Evolutionary conservation across 2,329 filamentous ascomycete genomes (phyloP).

Genomic region (Byssochlamys sp.): DNA sequence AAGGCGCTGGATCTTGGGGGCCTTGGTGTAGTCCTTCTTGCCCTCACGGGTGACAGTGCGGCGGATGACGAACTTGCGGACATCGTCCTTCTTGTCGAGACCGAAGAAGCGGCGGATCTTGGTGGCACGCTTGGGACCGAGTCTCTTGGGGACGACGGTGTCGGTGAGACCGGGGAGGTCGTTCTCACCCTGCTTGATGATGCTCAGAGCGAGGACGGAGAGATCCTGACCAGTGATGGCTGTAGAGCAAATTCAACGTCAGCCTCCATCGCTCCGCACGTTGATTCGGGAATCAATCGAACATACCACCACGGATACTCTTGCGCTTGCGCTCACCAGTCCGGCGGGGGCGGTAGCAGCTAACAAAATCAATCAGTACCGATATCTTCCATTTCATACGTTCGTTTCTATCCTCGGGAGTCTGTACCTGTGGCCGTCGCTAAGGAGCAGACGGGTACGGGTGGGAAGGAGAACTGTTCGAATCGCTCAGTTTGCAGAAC

Average conservation of each 20-base stretch:
- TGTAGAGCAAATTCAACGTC: conserved; percentile 12
- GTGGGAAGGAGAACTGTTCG: conserved; percentile 69
- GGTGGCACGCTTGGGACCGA: conserved; percentile 98
- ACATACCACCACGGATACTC: conserved; percentile 70
- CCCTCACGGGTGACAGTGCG: conserved; percentile 95
- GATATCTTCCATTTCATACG: neutral
- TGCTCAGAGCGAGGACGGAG: conserved; percentile 81
- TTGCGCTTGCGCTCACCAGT: conserved; percentile 99
- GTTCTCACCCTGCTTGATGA: conserved; percentile 94
- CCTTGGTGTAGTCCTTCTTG: conserved; percentile 98
- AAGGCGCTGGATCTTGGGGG: conserved; percentile 98
- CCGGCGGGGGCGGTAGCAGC: conserved; percentile 97
- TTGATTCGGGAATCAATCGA: neutral
- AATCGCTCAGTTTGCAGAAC: conserved; percentile 1
- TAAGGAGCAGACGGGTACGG: conserved; percentile 93
- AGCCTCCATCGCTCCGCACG: neutral
- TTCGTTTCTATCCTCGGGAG: neutral
- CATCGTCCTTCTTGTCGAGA: conserved; percentile 99
- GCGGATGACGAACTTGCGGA: conserved; percentile 99
- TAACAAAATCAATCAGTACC: conserved; percentile 7
- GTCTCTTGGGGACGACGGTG: conserved; percentile 94
- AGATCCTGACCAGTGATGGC: conserved; percentile 97
- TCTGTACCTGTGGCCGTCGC: conserved; percentile 68
- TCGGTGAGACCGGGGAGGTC: conserved; percentile 96
- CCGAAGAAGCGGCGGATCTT: conserved; percentile 99